Conservation (phyloP, 257 asterid genomes). For the Leonotis leonurus region DNA sequence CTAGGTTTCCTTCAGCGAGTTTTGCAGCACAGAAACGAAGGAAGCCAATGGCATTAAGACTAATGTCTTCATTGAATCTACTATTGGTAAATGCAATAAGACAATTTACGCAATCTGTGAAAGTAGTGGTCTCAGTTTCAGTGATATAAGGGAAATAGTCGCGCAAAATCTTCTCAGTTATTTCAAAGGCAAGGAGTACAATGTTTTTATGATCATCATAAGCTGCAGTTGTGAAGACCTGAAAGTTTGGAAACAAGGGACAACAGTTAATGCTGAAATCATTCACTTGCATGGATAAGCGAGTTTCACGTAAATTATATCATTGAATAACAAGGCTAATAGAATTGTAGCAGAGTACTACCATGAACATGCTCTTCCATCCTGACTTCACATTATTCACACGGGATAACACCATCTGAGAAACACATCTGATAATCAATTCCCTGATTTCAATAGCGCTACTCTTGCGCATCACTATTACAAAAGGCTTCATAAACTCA, state of each 20-base stretch:
- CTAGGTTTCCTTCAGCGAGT: slow-evolving; percentile 91
- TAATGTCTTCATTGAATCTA: slow-evolving; percentile 84
- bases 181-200: slow-evolving; percentile 90
- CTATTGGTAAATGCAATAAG: slow-evolving; percentile 94
- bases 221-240: slow-evolving; percentile 97
- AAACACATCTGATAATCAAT: slow-evolving; percentile 89
- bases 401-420: slow-evolving; percentile 96
- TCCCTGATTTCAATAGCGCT: slow-evolving; percentile 95
- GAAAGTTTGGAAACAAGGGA: slow-evolving; percentile 24
- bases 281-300: background rate
- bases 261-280: slow-evolving; percentile 6
- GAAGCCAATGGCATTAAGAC: slow-evolving; percentile 95
- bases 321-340: slow-evolving; percentile 9
- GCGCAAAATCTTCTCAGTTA: slow-evolving; percentile 89
- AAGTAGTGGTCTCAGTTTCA: slow-evolving; percentile 95
- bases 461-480: slow-evolving; percentile 96
- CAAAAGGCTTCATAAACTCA: slow-evolving; percentile 99
- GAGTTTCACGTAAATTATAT: background rate
- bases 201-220: slow-evolving; percentile 93
- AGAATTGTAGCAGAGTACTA: slow-evolving; percentile 29
- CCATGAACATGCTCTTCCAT: slow-evolving; percentile 99
- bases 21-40: slow-evolving; percentile 94
- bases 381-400: slow-evolving; percentile 95
- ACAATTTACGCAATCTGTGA: slow-evolving; percentile 96
- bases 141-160: slow-evolving; percentile 97